These are phyloP conservation scores for Suillus subaureus DNA, from an alignment of 768 basidiomycete genomes.

Conservation along the genomic window DNA sequence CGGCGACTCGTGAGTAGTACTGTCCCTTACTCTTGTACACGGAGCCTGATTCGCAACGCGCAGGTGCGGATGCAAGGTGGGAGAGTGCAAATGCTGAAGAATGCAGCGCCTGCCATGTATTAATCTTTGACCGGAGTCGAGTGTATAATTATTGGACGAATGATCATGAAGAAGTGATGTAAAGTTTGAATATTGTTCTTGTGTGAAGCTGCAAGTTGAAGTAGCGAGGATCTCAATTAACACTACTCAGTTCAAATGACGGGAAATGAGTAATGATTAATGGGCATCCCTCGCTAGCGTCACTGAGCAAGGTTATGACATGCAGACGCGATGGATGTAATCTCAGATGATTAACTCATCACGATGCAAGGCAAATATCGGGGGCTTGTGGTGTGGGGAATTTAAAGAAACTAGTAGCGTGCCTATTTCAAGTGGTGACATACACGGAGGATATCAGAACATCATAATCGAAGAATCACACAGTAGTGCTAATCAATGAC, in stretches of 20 bases:
- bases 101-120: neutral
- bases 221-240: neutral
- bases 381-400: neutral
- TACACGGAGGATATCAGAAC: neutral
- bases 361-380: neutral
- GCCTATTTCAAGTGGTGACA: neutral
- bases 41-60: neutral
- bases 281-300: neutral
- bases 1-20: neutral
- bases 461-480: neutral
- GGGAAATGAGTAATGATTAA: neutral
- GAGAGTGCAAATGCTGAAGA: neutral
- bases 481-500: constrained; percentile 1
- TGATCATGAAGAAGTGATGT: neutral
- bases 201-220: neutral
- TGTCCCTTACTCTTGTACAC: neutral
- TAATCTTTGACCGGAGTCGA: neutral
- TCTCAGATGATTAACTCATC: neutral
- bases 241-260: neutral
- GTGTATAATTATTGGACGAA: neutral
- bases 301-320: neutral
- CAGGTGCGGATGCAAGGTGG: neutral
- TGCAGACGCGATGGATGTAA: neutral
- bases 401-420: neutral
- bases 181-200: neutral